Evolutionary conservation across 2,329 filamentous ascomycete species (phyloP), one percentile per base, ranked within the genome.

Genomic region (Hymenoscyphus linearis): DNA sequence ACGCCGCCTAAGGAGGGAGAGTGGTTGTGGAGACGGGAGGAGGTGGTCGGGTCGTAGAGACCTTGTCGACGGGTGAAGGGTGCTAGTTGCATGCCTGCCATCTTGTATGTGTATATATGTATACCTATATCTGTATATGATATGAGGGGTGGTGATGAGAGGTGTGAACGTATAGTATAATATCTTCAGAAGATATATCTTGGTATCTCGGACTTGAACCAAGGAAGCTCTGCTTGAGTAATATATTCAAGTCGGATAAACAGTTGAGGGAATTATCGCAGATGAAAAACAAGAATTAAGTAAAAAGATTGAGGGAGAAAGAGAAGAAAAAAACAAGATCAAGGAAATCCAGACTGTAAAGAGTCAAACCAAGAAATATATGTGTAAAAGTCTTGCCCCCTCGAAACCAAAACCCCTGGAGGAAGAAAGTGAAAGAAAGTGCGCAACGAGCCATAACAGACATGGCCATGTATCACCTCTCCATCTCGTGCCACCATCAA

Each of bases 1-100:
- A 25, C 16, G 25, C 35, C 18, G 9, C 55, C 27, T 6, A n/a
- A 31, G 35, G 26, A 35, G 12, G 14, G 27, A 25, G 37, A 34
- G 12, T 16, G 25, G n/a, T 31, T n/a, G 37, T 34, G 54, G 26
- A 18, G 54, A 25, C n/a, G 13, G 12, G 31, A 4, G 31, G 27
- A 31, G 31, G 54, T 16, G 10, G 54, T 16, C 3, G 54, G 31
- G 35, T 37, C 14, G 35, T 55, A 55, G 27, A 55, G 53, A 14
- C 25, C 50, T 53, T 34, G 40, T 36, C 56, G 56, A 14, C 44
- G 40, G 40, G 18, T 52, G 44, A 52, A 58, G 12, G 56, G 26
- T 16, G 40, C 44, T 18, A 58, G 40, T 34, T 58, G 56, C 40
- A 58, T 35, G 37, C 40, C 40, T 12, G 56, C 25, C 56, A 58